A percentile compares a stretch with the other conserved stretches of the same genome.
Conservation (phyloP, 176 grass and related monocot genomes). For the Eragrostis nindensis region DNA sequence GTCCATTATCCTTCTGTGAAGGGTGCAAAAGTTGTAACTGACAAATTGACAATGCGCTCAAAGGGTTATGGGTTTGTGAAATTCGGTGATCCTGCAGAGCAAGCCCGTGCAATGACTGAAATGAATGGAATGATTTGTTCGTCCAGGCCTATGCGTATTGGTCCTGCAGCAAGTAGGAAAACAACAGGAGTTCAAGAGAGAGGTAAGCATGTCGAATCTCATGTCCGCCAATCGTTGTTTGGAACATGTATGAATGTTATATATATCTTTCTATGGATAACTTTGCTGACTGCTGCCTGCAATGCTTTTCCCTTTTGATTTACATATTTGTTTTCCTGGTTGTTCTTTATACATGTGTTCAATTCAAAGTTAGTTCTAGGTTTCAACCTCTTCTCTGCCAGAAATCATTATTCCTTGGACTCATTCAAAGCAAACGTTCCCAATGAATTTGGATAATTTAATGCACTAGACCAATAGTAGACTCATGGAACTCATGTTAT, state of each 20-base stretch:
- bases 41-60: constrained; percentile 84
- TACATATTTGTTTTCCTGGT: constrained; percentile 6
- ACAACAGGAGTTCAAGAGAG: constrained; percentile 70
- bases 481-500: constrained; percentile 96
- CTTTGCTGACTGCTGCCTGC: constrained; percentile 20
- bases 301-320: constrained; percentile 16
- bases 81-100: constrained; percentile 82
- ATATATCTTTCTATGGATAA: constrained; percentile 15
- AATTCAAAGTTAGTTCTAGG: constrained; percentile 46
- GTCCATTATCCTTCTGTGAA: constrained; percentile 83
- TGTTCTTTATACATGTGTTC: constrained; percentile 36
- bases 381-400: constrained; percentile 36
- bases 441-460: constrained; percentile 75
- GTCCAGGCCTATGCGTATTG: constrained; percentile 88
- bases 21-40: constrained; percentile 96
- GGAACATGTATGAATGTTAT: neutral
- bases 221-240: neutral
- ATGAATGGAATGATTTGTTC: constrained; percentile 98
- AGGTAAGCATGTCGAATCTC: constrained; percentile 51
- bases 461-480: constrained; percentile 52
- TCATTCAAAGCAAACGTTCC: constrained; percentile 49
- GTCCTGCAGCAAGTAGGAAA: constrained; percentile 86
- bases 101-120: constrained; percentile 93
- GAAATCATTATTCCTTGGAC: constrained; percentile 40
- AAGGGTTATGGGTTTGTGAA: constrained; percentile 99